Base-by-base conservation (phyloP, 345 rosid species). In the Camelina sativa region DNA sequence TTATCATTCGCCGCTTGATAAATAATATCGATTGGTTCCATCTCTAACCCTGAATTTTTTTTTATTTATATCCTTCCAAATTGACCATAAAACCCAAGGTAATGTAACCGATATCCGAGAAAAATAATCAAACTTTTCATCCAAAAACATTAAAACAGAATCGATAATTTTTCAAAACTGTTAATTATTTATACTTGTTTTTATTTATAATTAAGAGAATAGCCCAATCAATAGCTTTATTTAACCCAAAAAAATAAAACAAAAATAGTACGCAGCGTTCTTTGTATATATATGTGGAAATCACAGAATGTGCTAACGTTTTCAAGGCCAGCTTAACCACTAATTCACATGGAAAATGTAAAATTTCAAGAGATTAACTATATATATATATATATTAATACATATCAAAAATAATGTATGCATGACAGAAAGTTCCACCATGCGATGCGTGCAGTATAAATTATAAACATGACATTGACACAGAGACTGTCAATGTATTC, bases 401-500 rank as follows among this genome's bases (percentile, higher is more conserved):
- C 17, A 13, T 54, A 54, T 53, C 7, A 22, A 52, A 25, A 25
- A 8, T 20, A 7, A 16, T 46, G 25, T 11, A 63, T 44, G 10
- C 47, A 34, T 32, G 44, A 50, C 37, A 62, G 50, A 25, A 62
- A 62, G 11, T n/a, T 64, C 40, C 68, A 28, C 9, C 15, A 62
- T 44, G 52, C 30, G 30, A 28, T 25, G 23, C 15, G 30, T 59
- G 54, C 65, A 41, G 5, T 11, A 16, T 17, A 69, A 25, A 28
- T 52, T n/a, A 46, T 46, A n/a, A 46, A 46, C 51, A 46, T 46
- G 51, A 46, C 51, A 46, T n/a, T 46, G 48, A 44, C 48, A 53
- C 10, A 53, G 16, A 44, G 48, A 13, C 48, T 44, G 48, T 44
- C 34, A 52, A 43, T 28, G 46, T 12, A 43, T 59, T 7, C 20